Evolutionary conservation across 1,139 yeast species (phyloP), one percentile per base, ranked within the genome.

Genomic region (Yamadazyma jaroonii): DNA sequence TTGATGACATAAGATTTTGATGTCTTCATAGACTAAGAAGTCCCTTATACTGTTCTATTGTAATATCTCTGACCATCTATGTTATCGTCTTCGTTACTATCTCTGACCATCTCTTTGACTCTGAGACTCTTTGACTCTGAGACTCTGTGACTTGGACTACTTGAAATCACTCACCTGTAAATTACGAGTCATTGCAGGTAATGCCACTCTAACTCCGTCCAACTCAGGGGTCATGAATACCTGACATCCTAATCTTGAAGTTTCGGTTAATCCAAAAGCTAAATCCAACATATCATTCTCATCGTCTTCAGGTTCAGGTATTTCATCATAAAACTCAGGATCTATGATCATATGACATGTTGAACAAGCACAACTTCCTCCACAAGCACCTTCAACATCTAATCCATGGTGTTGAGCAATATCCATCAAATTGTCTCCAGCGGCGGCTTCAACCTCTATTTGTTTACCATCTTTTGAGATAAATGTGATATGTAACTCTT

Each of bases 301-400:
- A 56, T 92, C 98, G 56, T 92, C 98, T 47, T 83, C 88, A 0
- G 98, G 98, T 59, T 92, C 98, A 21, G 95, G 96, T 50, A 92
- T 77, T 42, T 69, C 77, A 56, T 92, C 98, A 62, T 88, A 92
- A 57, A 68, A 89, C 33, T 84, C 96, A 1, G 98, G 98, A 57
- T 92, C 98, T 28, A 92, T 89, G 36, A 92, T 92, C 41, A 92
- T 83, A 64, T 92, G 98, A 59, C 98, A 92, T 0, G 98, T 92
- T 3, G 97, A 89, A 58, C 98, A 92, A 1, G 98, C 98, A 69
- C 98, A 92, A 2, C 97, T 88, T 2, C 98, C 98, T 26, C 98
- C 98, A 64, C 98, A 92, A 0, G 98, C 98, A 32, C 98, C 96
- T 59, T 92, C 98, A 90, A 92, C 89, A 52, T 92, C 98, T 44